A percentile compares a stretch with the other conserved stretches of the same genome.
phyloP scores from a whole-genome alignment of 176 grass and related monocot species.

The Oryza glaberrima region DNA sequence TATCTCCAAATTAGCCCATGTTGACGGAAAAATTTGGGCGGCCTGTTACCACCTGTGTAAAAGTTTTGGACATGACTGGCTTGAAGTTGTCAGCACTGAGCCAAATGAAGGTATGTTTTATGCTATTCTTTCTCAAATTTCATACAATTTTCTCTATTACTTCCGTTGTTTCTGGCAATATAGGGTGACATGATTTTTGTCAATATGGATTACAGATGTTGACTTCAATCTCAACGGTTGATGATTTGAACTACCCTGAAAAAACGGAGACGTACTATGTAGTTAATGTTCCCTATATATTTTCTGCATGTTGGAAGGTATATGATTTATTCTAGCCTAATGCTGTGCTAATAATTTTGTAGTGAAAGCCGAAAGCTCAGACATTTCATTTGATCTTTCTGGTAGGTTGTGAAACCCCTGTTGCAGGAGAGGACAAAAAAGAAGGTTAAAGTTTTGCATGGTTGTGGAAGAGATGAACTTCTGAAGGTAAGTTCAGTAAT shows the following conservation, averaged over 20 bases:
- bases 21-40: constrained; percentile 62
- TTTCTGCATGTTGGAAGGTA: constrained; percentile 98
- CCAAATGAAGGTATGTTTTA: constrained; percentile 86
- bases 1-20: constrained; percentile 57
- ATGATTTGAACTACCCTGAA: constrained; percentile 98
- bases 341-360: background rate
- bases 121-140: background rate
- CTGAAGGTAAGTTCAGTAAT: constrained; percentile 59
- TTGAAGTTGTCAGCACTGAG: constrained; percentile 82
- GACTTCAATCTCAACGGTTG: constrained; percentile 88
- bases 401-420: constrained; percentile 93
- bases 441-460: constrained; percentile 85
- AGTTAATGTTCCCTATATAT: constrained; percentile 91
- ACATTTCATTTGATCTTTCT: constrained; percentile 32
- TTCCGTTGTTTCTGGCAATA: constrained; percentile 34
- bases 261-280: constrained; percentile 96
- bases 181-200: constrained; percentile 34
- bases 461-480: constrained; percentile 87
- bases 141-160: background rate
- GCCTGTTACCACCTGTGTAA: constrained; percentile 66
- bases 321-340: background rate
- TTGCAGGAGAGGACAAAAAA: constrained; percentile 95
- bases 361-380: constrained; percentile 1
- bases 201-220: constrained; percentile 69
- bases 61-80: constrained; percentile 95